phyloP scores from a whole-genome alignment of 306 rosid species.

The Prunus mume region DNA sequence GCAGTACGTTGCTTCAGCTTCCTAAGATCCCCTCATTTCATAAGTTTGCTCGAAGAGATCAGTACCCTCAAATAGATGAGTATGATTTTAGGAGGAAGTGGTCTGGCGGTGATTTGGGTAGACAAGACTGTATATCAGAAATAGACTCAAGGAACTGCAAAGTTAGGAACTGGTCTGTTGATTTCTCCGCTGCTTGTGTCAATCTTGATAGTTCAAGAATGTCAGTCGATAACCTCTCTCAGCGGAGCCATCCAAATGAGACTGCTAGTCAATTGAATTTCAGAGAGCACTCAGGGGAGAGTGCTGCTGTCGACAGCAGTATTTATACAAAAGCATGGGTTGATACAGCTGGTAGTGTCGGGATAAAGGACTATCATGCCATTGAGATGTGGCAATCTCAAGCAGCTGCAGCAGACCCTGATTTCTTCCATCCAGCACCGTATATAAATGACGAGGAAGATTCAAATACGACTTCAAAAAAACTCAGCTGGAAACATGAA shows the following conservation, averaged over 20 bases:
- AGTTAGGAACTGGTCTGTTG: slow-evolving; percentile 98
- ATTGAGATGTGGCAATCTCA: slow-evolving; percentile 99
- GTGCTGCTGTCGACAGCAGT: slow-evolving; percentile 85
- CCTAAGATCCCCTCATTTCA: slow-evolving; percentile 98
- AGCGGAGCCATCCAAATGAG: slow-evolving; percentile 93
- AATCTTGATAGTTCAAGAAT: slow-evolving; percentile 74
- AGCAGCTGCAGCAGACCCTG: slow-evolving; percentile 88
- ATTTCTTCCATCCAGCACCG: slow-evolving; percentile 45
- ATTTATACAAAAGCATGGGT: slow-evolving; percentile 97
- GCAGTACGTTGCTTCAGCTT: slow-evolving; percentile 65
- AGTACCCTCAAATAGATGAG: slow-evolving; percentile 73
- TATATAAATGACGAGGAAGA: slow-evolving; percentile 85
- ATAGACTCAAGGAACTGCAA: slow-evolving; percentile 95
- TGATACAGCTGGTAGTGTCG: slow-evolving; percentile 82
- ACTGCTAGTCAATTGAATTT: slow-evolving; percentile 74
- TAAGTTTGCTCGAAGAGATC: slow-evolving; percentile 88
- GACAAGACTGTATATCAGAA: slow-evolving; percentile 93
- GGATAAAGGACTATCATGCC: slow-evolving; percentile 81
- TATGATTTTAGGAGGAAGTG: slow-evolving; percentile 69
- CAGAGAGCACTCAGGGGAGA: slow-evolving; percentile 97
- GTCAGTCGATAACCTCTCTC: slow-evolving; percentile 84
- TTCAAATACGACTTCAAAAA: slow-evolving; percentile 75
- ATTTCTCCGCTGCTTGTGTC: slow-evolving; percentile 88
- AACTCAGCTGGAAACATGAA: slow-evolving; percentile 70
- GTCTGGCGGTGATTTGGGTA: slow-evolving; percentile 84